Percentiles rank a stretch among this genome's conserved stretches.
These are phyloP conservation scores for Evernia prunastri DNA, from an alignment of 495 filamentous ascomycete species.

Conservation along the genomic window DNA sequence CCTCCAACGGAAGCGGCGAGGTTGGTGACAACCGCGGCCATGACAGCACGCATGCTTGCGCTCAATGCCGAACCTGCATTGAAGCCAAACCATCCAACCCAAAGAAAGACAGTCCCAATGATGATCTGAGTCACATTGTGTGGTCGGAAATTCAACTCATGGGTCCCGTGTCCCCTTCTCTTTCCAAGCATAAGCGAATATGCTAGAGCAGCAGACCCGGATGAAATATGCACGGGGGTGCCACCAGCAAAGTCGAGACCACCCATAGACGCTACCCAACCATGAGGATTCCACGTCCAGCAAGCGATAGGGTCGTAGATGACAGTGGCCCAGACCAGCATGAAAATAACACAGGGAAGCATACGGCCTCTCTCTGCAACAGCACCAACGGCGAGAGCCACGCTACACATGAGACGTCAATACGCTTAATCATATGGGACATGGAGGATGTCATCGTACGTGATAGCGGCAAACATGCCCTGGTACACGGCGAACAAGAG, in stretches of 20 bases:
- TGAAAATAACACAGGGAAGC: constrained; percentile 90
- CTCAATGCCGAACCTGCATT: constrained; percentile 89
- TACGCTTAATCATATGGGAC: neutral
- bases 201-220: constrained; percentile 82
- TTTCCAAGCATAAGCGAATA: constrained; percentile 80
- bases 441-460: constrained; percentile 44
- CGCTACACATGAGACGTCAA: constrained; percentile 38
- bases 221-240: constrained; percentile 92
- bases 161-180: constrained; percentile 73
- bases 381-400: constrained; percentile 86
- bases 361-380: constrained; percentile 91
- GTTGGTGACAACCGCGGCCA: constrained; percentile 54
- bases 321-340: constrained; percentile 92
- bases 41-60: constrained; percentile 73
- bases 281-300: constrained; percentile 92
- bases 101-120: constrained; percentile 94
- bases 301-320: constrained; percentile 95
- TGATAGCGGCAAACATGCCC: constrained; percentile 97
- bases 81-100: constrained; percentile 99
- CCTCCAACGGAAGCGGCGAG: constrained; percentile 62
- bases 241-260: constrained; percentile 95
- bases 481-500: constrained; percentile 90
- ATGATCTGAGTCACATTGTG: constrained; percentile 98
- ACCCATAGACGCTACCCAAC: constrained; percentile 79
- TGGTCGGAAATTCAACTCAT: constrained; percentile 91